Percentiles rank a stretch among this genome's conserved stretches.
These are phyloP conservation scores for Toxicodendron radicans DNA, from an alignment of 345 rosid genomes.

Conservation along the genomic window DNA sequence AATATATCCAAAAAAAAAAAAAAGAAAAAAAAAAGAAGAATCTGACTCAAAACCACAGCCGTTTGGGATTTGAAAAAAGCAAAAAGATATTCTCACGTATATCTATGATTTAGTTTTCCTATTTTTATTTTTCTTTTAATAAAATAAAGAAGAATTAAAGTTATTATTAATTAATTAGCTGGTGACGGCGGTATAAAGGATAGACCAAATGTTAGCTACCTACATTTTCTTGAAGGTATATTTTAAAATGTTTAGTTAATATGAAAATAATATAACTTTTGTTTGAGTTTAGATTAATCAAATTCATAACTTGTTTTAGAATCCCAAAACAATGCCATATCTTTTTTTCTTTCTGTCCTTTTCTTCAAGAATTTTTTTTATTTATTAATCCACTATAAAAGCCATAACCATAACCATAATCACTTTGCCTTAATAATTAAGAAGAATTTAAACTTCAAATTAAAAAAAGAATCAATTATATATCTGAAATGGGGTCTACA, in stretches of 20 bases:
- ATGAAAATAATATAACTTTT: no score
- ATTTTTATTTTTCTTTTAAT: slow-evolving; percentile 2
- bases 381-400: neutral
- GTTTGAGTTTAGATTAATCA: no score
- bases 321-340: no score
- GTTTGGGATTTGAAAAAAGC: slow-evolving; percentile 39
- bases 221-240: no score
- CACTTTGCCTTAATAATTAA: neutral
- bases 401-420: neutral
- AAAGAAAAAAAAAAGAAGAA: no score
- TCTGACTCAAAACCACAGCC: neutral
- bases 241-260: no score
- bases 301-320: no score
- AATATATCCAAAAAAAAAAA: no score
- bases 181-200: no score
- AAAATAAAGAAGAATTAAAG: neutral
- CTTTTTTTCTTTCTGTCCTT: no score
- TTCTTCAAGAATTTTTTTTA: neutral
- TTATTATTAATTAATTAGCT: no score
- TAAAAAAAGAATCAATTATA: slow-evolving; percentile 8
- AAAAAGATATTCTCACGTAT: slow-evolving; percentile 34
- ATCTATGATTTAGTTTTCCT: slow-evolving; percentile 24
- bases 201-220: no score
- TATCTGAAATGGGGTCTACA: slow-evolving; percentile 29
- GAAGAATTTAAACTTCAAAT: slow-evolving; percentile 29